Conservation (phyloP, 805 yeast genomes). For the Nakazawaea anatomiae region DNA sequence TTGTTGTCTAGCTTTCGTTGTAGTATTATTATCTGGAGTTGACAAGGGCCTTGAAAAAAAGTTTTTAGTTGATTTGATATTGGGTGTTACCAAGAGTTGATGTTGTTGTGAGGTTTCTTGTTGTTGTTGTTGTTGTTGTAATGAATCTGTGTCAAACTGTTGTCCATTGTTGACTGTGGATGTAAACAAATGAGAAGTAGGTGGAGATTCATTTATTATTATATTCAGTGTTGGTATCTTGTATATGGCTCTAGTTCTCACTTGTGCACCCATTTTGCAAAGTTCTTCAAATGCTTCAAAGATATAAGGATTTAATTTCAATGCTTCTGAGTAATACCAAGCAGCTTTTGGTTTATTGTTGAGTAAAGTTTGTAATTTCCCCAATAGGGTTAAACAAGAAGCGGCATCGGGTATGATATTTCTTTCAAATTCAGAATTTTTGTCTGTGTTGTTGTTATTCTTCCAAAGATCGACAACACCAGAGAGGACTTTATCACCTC, state of each 20-base stretch:
- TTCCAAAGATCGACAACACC: constrained; percentile 31
- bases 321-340: constrained; percentile 60
- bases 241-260: constrained; percentile 53
- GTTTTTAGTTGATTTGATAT: constrained; percentile 18
- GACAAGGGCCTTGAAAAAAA: constrained; percentile 10
- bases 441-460: constrained; percentile 12
- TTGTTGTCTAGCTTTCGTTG: constrained; percentile 32
- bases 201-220: too few relatives aligned
- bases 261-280: constrained; percentile 63
- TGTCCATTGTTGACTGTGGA: constrained; percentile 9
- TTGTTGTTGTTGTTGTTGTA: constrained; percentile 2
- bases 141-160: constrained; percentile 14
- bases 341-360: constrained; percentile 65
- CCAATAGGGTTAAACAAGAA: constrained; percentile 61
- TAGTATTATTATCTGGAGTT: constrained; percentile 15
- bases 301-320: constrained; percentile 69
- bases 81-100: constrained; percentile 13
- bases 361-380: constrained; percentile 52
- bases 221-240: constrained; percentile 19
- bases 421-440: constrained; percentile 32
- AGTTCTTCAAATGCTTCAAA: constrained; percentile 84
- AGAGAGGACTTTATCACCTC: constrained; percentile 44
- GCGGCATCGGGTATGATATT: constrained; percentile 57
- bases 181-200: constrained; percentile 1
- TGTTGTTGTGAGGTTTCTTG: constrained; percentile 7